A percentile compares a stretch with the other conserved stretches of the same genome.
Conservation (phyloP, 257 asterid species). For the Jacaranda mimosifolia region DNA sequence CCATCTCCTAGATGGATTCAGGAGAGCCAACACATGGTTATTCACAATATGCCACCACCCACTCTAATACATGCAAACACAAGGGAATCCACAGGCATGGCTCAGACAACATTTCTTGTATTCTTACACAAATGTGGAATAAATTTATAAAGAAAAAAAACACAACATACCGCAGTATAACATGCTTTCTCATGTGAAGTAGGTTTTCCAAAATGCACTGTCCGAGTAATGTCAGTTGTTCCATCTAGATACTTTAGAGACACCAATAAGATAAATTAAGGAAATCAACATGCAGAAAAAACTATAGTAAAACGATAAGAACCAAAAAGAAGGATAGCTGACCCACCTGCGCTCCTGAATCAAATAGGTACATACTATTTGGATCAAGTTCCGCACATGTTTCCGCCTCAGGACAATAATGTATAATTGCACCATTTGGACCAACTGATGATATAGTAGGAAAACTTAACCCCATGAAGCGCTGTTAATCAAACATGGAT, state of each 20-base stretch:
- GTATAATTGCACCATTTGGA: slow-evolving; percentile 92
- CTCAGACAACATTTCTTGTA: background rate
- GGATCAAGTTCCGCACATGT: slow-evolving; percentile 95
- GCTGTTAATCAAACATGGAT: slow-evolving; percentile 54
- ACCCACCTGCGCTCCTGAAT: slow-evolving; percentile 97
- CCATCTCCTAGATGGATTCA: background rate
- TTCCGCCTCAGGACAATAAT: slow-evolving; percentile 75
- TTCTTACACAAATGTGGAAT: slow-evolving; percentile 2
- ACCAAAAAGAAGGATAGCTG: slow-evolving; percentile 7
- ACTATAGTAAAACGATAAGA: slow-evolving; percentile 24
- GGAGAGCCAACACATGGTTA: slow-evolving; percentile 13
- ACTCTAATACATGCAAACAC: slow-evolving; percentile 12
- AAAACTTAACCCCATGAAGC: slow-evolving; percentile 93
- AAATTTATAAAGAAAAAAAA: slow-evolving; percentile 6
- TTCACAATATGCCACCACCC: slow-evolving; percentile 1
- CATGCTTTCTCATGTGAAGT: slow-evolving; percentile 94
- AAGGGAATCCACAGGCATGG: slow-evolving; percentile 18
- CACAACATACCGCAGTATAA: slow-evolving; percentile 82
- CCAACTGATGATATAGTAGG: slow-evolving; percentile 97
- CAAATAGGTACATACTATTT: slow-evolving; percentile 79
- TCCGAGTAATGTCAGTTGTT: slow-evolving; percentile 98
- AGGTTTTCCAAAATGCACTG: slow-evolving; percentile 95
- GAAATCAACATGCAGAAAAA: slow-evolving; percentile 36
- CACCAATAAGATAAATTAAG: slow-evolving; percentile 36
- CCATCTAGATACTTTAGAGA: slow-evolving; percentile 87